Conservation (phyloP, 2,329 filamentous ascomycete genomes). For the Capronia coronata region DNA sequence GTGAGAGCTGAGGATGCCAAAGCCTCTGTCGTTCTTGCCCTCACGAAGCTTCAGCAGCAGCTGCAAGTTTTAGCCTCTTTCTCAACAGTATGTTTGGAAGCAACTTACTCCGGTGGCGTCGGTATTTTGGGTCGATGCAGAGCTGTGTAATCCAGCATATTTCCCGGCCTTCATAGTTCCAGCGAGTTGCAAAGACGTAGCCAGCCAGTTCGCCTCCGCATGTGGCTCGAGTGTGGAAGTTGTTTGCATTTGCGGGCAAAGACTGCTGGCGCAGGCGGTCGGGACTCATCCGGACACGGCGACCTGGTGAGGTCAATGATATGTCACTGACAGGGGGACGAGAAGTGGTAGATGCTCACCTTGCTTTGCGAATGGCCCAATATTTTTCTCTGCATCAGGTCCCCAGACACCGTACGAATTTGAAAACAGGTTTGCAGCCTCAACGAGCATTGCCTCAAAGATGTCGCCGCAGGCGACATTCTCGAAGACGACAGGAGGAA, state of each 20-base stretch:
- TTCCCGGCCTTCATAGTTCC: background rate
- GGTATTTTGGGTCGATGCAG: constrained; percentile 2
- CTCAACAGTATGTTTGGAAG: background rate
- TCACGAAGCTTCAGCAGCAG: background rate
- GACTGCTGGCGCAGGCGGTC: background rate
- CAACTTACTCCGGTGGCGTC: constrained; percentile 4
- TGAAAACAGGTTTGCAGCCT: constrained; percentile 33
- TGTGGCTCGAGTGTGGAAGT: background rate
- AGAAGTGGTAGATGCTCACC: background rate
- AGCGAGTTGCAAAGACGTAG: constrained; percentile 1
- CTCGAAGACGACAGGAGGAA: constrained; percentile 25
- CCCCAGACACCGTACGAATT: constrained; percentile 35
- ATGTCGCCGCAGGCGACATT: constrained; percentile 29
- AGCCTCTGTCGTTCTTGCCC: background rate
- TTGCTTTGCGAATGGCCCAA: constrained; percentile 9
- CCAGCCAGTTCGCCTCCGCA: background rate
- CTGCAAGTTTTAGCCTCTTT: background rate
- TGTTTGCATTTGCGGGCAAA: background rate
- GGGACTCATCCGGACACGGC: constrained; percentile 3
- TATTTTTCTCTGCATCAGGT: constrained; percentile 3
- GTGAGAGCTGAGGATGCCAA: constrained; percentile 5
- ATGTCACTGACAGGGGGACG: background rate
- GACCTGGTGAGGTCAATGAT: background rate
- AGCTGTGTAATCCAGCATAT: constrained; percentile 9
- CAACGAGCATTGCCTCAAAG: constrained; percentile 34